Evolutionary conservation across 2,329 filamentous ascomycete genomes (phyloP).

Genomic region (Diaporthe longicolla): DNA sequence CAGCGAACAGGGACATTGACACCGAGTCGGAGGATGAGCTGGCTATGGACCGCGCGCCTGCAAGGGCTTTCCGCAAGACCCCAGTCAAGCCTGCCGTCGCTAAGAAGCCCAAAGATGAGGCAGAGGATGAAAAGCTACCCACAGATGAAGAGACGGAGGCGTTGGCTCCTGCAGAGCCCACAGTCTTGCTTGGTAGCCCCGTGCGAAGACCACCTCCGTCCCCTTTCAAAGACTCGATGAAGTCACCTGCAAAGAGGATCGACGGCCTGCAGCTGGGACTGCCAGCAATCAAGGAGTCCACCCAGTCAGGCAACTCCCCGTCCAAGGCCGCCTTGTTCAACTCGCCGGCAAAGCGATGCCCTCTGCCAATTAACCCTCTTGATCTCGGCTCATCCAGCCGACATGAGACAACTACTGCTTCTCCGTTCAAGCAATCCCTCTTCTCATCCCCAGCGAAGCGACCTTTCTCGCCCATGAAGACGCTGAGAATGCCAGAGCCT

Average conservation of each 20-base stretch:
- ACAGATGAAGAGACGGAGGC: conserved; percentile 48
- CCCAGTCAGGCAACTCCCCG: conserved; percentile 51
- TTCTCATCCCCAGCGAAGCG: conserved; percentile 61
- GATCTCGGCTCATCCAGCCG: conserved; percentile 48
- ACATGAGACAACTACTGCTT: conserved; percentile 49
- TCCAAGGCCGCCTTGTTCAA: conserved; percentile 59
- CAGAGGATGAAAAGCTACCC: conserved; percentile 51
- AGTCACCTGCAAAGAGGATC: conserved; percentile 67
- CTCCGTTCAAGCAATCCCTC: conserved; percentile 62
- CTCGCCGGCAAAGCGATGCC: conserved; percentile 66
- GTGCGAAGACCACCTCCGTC: conserved; percentile 68
- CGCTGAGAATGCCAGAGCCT: conserved; percentile 52
- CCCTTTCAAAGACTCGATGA: conserved; percentile 68
- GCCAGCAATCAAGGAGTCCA: conserved; percentile 43
- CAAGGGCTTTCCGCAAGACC: conserved; percentile 68
- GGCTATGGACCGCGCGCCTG: conserved; percentile 63
- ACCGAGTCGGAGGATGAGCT: conserved; percentile 72
- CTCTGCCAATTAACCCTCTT: conserved; percentile 59
- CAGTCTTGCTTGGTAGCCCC: conserved; percentile 65
- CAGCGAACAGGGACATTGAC: conserved; percentile 55
- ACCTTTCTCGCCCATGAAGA: conserved; percentile 53
- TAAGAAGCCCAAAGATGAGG: conserved; percentile 51
- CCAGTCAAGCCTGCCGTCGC: conserved; percentile 65
- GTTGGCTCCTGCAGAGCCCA: conserved; percentile 53
- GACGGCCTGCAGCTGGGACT: conserved; percentile 56